These are phyloP conservation scores for Plectosphaerella sp. DNA, from an alignment of 2,329 filamentous ascomycete genomes.

Conservation along the genomic window DNA sequence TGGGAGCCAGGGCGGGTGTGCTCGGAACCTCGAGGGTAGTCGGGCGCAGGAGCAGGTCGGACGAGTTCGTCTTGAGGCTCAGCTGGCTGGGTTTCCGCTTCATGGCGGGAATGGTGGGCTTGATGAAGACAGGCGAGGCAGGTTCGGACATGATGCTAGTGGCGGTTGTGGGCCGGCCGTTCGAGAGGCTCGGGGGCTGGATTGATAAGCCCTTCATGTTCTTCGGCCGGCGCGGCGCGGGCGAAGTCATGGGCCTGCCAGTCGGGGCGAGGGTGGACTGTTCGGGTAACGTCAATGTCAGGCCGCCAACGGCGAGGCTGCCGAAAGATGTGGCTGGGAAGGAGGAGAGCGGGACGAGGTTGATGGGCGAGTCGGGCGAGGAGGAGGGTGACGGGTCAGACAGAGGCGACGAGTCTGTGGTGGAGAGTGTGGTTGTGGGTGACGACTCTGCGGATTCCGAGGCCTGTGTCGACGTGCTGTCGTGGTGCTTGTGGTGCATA, in stretches of 20 bases:
- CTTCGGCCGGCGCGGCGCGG: slow-evolving; percentile 66
- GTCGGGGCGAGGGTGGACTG: slow-evolving; percentile 23
- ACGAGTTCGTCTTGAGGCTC: slow-evolving; percentile 68
- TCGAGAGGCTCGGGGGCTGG: slow-evolving; percentile 52
- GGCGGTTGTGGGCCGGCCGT: slow-evolving; percentile 30
- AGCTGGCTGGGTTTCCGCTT: slow-evolving; percentile 74
- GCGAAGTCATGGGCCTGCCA: slow-evolving; percentile 61
- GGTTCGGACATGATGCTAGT: slow-evolving; percentile 58
- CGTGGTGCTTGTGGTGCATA: slow-evolving; percentile 68
- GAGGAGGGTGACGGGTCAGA: slow-evolving; percentile 89
- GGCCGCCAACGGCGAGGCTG: slow-evolving; percentile 32
- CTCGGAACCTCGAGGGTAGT: slow-evolving; percentile 49
- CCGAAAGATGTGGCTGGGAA: slow-evolving; percentile 60
- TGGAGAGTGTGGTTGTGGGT: slow-evolving; percentile 89
- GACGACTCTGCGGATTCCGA: slow-evolving; percentile 90
- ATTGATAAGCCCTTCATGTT: slow-evolving; percentile 84
- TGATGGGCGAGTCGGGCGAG: slow-evolving; percentile 84
- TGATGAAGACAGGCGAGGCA: slow-evolving; percentile 73
- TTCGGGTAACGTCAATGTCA: slow-evolving; percentile 36
- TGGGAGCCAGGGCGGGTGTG: slow-evolving; percentile 52
- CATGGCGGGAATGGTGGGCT: slow-evolving; percentile 67
- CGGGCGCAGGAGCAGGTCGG: slow-evolving; percentile 43
- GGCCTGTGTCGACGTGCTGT: slow-evolving; percentile 72
- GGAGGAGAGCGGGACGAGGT: slow-evolving; percentile 65
- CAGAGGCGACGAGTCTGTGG: slow-evolving; percentile 83